A percentile compares a stretch with the other conserved stretches of the same genome.
Conservation (phyloP, 768 basidiomycete species). For the Hemileccinum impolitum region DNA sequence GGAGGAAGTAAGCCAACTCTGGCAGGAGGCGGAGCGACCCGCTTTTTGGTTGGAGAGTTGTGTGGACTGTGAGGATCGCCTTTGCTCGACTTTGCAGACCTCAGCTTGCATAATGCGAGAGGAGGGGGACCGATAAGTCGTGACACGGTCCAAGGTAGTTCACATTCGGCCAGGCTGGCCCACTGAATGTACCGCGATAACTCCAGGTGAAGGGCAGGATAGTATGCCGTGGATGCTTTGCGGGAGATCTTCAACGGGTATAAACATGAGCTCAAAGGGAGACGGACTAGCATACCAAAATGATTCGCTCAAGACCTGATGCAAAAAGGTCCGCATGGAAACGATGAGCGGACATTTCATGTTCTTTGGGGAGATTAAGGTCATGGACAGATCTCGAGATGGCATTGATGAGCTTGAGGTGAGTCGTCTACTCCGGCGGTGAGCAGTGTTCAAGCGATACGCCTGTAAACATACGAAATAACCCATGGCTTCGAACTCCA, state of each 20-base stretch:
- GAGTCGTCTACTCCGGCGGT: conserved; percentile 60
- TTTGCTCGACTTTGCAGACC: conserved; percentile 12
- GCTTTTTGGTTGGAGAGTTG: conserved; percentile 25
- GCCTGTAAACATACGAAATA: conserved; percentile 70
- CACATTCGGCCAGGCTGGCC: conserved; percentile 62
- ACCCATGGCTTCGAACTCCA: conserved; percentile 95
- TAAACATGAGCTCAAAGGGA: background rate
- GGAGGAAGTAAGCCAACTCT: conserved; percentile 37
- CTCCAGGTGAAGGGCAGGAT: conserved; percentile 92
- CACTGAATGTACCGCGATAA: conserved; percentile 80
- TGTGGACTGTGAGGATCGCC: conserved; percentile 17
- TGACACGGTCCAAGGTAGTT: conserved; percentile 78
- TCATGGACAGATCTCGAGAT: conserved; percentile 64
- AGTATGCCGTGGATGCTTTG: conserved; percentile 93
- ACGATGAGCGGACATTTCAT: conserved; percentile 73
- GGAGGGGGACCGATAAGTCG: conserved; percentile 82
- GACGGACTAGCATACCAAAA: conserved; percentile 57
- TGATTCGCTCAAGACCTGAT: conserved; percentile 87
- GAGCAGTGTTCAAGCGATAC: conserved; percentile 8
- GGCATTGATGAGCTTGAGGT: conserved; percentile 83
- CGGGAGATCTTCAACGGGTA: conserved; percentile 68
- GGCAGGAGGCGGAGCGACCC: conserved; percentile 12
- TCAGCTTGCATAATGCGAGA: conserved; percentile 47
- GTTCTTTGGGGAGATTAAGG: conserved; percentile 60
- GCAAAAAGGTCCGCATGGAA: conserved; percentile 88